Conservation (phyloP, 768 basidiomycete genomes). For the Termitomyces sp. region DNA sequence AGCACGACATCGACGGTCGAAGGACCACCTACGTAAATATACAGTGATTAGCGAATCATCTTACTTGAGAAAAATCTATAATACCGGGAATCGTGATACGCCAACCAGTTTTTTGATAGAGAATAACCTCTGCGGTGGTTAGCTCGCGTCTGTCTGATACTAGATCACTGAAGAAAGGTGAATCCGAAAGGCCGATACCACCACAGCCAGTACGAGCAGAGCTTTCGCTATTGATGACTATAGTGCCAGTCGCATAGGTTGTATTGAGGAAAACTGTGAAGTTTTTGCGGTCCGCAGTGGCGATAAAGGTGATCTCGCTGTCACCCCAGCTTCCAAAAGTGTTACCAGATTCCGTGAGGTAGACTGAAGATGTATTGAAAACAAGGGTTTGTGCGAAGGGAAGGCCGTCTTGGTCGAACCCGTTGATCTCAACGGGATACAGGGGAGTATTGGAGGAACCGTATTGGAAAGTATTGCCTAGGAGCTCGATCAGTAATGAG, state of each 20-base stretch:
- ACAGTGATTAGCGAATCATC: background rate
- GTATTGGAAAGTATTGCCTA: slow-evolving; percentile 15
- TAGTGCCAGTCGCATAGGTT: slow-evolving; percentile 3
- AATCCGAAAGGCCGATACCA: slow-evolving; percentile 1
- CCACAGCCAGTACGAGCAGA: slow-evolving; percentile 13
- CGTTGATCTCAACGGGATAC: slow-evolving; percentile 10
- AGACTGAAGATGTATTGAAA: slow-evolving; percentile 10
- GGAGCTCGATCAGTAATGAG: background rate
- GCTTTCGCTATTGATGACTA: slow-evolving; percentile 8
- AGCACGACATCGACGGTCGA: slow-evolving; percentile 9
- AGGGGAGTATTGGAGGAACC: slow-evolving; percentile 9
- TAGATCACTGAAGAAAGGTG: slow-evolving; percentile 11
- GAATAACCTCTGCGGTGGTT: slow-evolving; percentile 9
- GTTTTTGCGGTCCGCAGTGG: slow-evolving; percentile 1
- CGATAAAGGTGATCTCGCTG: slow-evolving; percentile 7
- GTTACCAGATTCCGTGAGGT: background rate
- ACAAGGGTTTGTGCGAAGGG: slow-evolving; percentile 6
- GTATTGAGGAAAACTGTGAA: slow-evolving; percentile 9
- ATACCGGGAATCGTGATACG: slow-evolving; percentile 11
- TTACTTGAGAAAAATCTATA: background rate
- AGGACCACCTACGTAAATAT: slow-evolving; percentile 4
- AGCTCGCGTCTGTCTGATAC: slow-evolving; percentile 10
- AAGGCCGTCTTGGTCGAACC: slow-evolving; percentile 11
- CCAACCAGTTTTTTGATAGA: slow-evolving; percentile 13
- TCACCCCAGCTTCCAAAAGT: slow-evolving; percentile 11